phyloP scores from a whole-genome alignment of 306 rosid genomes.

The Vicia faba region DNA sequence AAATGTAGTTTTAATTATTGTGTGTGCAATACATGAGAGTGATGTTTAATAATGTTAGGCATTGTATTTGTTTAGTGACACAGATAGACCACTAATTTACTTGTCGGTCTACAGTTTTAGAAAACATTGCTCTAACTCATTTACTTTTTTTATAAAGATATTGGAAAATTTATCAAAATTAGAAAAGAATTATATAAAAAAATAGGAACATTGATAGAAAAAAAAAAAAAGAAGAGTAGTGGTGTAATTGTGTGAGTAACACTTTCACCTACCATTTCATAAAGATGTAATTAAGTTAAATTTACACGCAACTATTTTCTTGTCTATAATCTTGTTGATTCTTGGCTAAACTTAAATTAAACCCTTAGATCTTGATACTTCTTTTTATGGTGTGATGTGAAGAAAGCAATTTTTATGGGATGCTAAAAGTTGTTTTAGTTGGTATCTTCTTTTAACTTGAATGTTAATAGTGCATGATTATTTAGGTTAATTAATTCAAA shows the following conservation, averaged over 20 bases:
- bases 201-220: neutral
- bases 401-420: neutral
- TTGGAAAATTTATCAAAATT: neutral
- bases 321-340: conserved; percentile 24
- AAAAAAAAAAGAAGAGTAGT: neutral
- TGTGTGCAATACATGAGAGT: conserved; percentile 3
- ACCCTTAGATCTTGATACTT: neutral
- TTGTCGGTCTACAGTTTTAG: conserved; percentile 41
- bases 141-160: neutral
- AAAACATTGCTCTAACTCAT: conserved; percentile 14
- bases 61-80: conserved; percentile 39
- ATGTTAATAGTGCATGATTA: neutral
- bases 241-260: conserved; percentile 24
- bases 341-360: neutral
- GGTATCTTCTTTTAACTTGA: conserved; percentile 3
- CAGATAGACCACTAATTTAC: conserved; percentile 44
- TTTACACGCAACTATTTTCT: conserved; percentile 26
- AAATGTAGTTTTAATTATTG: neutral
- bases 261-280: conserved; percentile 32
- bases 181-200: neutral
- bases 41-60: conserved; percentile 46
- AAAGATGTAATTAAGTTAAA: conserved; percentile 5
- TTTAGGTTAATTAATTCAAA: neutral
- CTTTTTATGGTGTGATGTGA: neutral
- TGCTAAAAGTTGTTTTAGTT: neutral